phyloP scores from a whole-genome alignment of 352 stramenopile genomes.

The Elongisporangium senticosum region DNA sequence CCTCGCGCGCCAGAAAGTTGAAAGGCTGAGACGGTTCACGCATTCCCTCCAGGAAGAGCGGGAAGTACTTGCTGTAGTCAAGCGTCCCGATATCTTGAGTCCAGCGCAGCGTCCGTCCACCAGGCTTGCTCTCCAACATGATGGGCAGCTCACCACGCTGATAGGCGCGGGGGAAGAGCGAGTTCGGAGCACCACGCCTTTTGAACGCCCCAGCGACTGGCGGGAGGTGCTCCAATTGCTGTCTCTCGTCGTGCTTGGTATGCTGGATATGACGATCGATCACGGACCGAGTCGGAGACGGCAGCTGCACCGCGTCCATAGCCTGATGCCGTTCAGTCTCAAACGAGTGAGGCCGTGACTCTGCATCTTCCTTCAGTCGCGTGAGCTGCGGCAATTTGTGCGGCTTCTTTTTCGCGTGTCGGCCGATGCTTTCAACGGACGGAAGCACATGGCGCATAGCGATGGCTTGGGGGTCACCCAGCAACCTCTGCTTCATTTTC shows the following conservation, averaged over 20 bases:
- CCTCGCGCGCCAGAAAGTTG: constrained; percentile 77
- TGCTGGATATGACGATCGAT: constrained; percentile 49
- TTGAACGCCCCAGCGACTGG: constrained; percentile 56
- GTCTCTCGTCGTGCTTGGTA: constrained; percentile 31
- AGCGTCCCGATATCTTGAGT: constrained; percentile 51
- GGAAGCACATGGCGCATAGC: constrained; percentile 35
- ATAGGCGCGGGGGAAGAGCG: constrained; percentile 56
- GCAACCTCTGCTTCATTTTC: constrained; percentile 63
- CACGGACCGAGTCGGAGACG: constrained; percentile 50
- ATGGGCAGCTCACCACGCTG: constrained; percentile 60
- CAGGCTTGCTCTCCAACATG: constrained; percentile 48
- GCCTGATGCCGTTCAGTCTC: constrained; percentile 34
- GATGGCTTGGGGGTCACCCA: constrained; percentile 36
- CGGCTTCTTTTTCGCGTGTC: constrained; percentile 26
- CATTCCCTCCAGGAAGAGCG: constrained; percentile 90
- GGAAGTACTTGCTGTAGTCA: constrained; percentile 86
- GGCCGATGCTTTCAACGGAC: constrained; percentile 2
- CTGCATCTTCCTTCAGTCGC: constrained; percentile 2
- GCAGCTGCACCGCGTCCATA: constrained; percentile 47
- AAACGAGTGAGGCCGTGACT: constrained; percentile 30
- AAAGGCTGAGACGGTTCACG: constrained; percentile 69
- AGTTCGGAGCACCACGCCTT: constrained; percentile 27
- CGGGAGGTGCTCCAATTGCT: constrained; percentile 27
- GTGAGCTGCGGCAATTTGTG: constrained; percentile 40
- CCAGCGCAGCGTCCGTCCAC: constrained; percentile 54